Percentiles rank a stretch among this genome's conserved stretches.
Conservation (phyloP, 306 rosid genomes). For the Prunus campanulata region DNA sequence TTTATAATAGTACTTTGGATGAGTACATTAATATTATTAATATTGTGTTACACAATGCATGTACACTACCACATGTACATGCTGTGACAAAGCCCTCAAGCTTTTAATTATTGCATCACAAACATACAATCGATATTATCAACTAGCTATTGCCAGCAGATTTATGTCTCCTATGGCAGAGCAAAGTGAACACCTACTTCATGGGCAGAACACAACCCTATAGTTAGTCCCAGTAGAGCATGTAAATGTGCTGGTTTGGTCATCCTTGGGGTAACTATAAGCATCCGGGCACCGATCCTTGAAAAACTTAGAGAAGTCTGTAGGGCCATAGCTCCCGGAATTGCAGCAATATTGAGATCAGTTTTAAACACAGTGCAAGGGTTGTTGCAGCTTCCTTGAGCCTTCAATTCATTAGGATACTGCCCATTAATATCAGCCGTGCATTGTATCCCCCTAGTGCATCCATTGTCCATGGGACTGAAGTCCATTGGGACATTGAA, state of each 20-base stretch:
- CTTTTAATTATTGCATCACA: too few species aligned
- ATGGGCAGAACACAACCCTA: slow-evolving; percentile 31
- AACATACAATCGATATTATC: too few species aligned
- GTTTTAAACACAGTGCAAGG: slow-evolving; percentile 28
- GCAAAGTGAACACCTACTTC: too few species aligned
- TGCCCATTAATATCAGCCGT: slow-evolving; percentile 36
- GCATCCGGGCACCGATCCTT: not conserved
- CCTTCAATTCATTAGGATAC: slow-evolving; percentile 41
- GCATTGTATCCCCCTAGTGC: slow-evolving; percentile 27
- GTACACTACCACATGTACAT: too few species aligned
- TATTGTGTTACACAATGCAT: too few species aligned
- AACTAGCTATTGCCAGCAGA: too few species aligned
- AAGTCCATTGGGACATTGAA: slow-evolving; percentile 35
- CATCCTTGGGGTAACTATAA: not conserved
- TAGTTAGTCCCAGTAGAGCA: slow-evolving; percentile 14
- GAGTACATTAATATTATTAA: too few species aligned
- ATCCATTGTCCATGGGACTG: slow-evolving; percentile 10
- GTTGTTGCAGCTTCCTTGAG: slow-evolving; percentile 37
- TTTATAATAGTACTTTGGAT: too few species aligned
- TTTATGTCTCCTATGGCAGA: too few species aligned
- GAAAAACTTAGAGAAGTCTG: not conserved
- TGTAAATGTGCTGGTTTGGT: not conserved
- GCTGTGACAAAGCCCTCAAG: too few species aligned
- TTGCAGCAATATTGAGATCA: slow-evolving; percentile 23
- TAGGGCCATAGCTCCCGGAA: not conserved